Percentiles rank a stretch among this genome's conserved stretches.
These are phyloP conservation scores for Grammothele lineata DNA, from an alignment of 768 basidiomycete genomes.

Conservation along the genomic window DNA sequence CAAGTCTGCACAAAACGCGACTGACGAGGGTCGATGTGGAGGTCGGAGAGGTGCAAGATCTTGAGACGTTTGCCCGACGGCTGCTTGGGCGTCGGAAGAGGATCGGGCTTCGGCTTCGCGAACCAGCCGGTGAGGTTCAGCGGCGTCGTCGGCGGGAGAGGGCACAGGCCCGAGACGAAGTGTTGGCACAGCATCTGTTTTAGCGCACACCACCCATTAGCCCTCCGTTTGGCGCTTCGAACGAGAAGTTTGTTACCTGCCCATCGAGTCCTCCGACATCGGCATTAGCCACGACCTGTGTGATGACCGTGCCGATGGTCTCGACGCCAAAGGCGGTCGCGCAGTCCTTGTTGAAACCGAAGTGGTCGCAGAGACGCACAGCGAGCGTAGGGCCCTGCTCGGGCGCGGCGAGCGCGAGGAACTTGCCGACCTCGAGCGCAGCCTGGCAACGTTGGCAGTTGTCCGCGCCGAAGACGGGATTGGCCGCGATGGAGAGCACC, in stretches of 20 bases:
- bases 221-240: neutral
- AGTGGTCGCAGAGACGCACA: conserved; percentile 55
- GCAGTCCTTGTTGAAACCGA: conserved; percentile 47
- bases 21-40: conserved; percentile 72
- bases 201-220: too few relatives aligned
- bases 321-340: conserved; percentile 41
- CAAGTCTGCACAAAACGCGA: too few relatives aligned
- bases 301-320: conserved; percentile 55
- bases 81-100: conserved; percentile 53
- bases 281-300: conserved; percentile 69
- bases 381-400: conserved; percentile 53
- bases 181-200: conserved; percentile 9
- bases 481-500: conserved; percentile 50
- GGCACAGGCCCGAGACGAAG: conserved; percentile 49
- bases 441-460: conserved; percentile 60
- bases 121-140: conserved; percentile 70
- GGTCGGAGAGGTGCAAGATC: conserved; percentile 73
- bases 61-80: conserved; percentile 64
- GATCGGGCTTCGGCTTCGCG: conserved; percentile 69
- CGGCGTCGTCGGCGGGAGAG: conserved; percentile 51
- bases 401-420: conserved; percentile 61
- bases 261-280: conserved; percentile 73
- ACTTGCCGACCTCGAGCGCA: conserved; percentile 57
- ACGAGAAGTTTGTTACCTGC: conserved; percentile 41
- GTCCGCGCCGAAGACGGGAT: conserved; percentile 47